These are phyloP conservation scores for Lolium perenne DNA, from an alignment of 176 grass and related monocot genomes.

Conservation along the genomic window DNA sequence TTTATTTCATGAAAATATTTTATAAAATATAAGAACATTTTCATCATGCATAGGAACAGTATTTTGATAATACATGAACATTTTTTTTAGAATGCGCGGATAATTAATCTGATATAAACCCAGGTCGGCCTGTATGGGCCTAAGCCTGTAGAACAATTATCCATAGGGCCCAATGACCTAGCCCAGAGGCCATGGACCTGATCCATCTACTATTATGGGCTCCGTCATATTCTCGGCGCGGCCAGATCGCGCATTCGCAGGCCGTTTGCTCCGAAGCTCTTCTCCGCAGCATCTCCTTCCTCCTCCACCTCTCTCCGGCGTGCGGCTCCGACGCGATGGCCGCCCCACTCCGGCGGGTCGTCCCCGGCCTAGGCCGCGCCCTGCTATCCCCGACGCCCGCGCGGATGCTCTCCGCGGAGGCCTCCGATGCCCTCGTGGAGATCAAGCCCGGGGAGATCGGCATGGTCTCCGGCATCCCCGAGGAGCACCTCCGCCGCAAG, in stretches of 20 bases:
- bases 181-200: neutral
- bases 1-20: no score
- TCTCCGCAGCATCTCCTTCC: neutral
- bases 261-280: neutral
- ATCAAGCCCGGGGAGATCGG: slow-evolving; percentile 91
- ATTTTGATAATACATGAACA: no score
- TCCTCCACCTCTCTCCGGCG: slow-evolving; percentile 19
- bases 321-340: slow-evolving; percentile 65
- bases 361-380: slow-evolving; percentile 57
- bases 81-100: no score
- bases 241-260: slow-evolving; percentile 28
- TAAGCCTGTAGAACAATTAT: no score
- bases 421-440: slow-evolving; percentile 74
- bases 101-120: no score
- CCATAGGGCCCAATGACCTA: neutral
- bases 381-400: slow-evolving; percentile 36
- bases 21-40: no score
- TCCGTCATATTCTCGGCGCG: neutral
- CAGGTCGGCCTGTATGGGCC: no score
- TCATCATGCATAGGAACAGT: no score
- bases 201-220: neutral
- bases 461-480: slow-evolving; percentile 88
- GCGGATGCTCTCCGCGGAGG: slow-evolving; percentile 60
- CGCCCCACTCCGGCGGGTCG: slow-evolving; percentile 62
- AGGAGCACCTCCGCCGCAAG: slow-evolving; percentile 81